Evolutionary conservation across 495 filamentous ascomycete species (phyloP).

Genomic region (Penicillium paxilli): DNA sequence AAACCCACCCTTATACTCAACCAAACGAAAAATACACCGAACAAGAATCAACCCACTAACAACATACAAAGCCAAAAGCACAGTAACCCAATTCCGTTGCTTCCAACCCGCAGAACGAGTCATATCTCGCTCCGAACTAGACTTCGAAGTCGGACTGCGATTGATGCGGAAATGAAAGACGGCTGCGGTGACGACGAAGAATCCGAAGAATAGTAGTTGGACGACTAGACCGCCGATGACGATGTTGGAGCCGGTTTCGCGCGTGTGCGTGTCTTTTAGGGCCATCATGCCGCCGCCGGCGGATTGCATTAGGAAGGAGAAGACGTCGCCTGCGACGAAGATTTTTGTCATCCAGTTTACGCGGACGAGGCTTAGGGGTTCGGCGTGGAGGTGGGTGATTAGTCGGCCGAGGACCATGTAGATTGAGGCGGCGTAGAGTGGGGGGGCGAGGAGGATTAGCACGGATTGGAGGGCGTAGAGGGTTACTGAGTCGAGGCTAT

Average conservation of each 20-base stretch:
- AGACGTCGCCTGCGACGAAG: conserved; percentile 38
- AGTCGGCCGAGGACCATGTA: conserved; percentile 62
- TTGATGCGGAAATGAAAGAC: conserved; percentile 40
- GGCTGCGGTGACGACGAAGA: conserved; percentile 40
- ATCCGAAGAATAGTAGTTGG: conserved; percentile 46
- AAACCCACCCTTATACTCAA: conserved; percentile 61
- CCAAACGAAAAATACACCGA: conserved; percentile 59
- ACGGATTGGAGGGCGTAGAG: conserved; percentile 40
- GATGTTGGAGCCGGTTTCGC: conserved; percentile 38
- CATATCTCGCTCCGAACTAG: conserved; percentile 8
- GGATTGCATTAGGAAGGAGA: conserved; percentile 34
- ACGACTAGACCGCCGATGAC: conserved; percentile 44
- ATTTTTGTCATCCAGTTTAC: conserved; percentile 37
- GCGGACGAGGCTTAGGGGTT: conserved; percentile 24
- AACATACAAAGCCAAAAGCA: conserved; percentile 53
- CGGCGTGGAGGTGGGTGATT: conserved; percentile 45
- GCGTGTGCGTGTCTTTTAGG: conserved; percentile 1
- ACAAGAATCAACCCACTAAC: conserved; percentile 58
- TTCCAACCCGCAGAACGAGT: conserved; percentile 14
- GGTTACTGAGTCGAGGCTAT: conserved; percentile 23
- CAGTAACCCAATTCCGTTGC: conserved; percentile 47
- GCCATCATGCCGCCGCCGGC: conserved; percentile 28
- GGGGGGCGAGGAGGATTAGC: conserved; percentile 48
- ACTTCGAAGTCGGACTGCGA: conserved; percentile 15
- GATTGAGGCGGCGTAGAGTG: conserved; percentile 54